Conservation (phyloP, 192 early-diverging fungal genomes). For the Backusella tuberculispora region DNA sequence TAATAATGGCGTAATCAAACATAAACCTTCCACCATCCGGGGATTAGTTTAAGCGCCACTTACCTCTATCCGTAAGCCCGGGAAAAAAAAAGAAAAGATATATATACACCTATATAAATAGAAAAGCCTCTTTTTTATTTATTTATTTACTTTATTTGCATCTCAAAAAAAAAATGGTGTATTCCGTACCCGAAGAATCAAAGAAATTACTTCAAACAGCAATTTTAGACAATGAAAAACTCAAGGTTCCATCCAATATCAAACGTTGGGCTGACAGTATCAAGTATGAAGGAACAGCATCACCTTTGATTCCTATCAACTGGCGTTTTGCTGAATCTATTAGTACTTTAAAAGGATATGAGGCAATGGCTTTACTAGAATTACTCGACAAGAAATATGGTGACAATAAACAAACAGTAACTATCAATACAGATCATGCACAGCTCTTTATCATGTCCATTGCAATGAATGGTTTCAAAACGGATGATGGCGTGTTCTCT, state of each 20-base stretch:
- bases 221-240: background rate
- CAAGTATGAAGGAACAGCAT: background rate
- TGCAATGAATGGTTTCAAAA: background rate
- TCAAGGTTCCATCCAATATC: background rate
- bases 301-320: constrained; percentile 19
- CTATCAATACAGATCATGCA: background rate
- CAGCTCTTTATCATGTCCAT: background rate
- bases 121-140: background rate
- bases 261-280: constrained; percentile 1
- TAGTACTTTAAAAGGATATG: constrained; percentile 13
- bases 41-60: no score
- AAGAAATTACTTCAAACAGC: background rate
- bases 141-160: background rate
- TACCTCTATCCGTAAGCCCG: no score
- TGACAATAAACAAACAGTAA: background rate
- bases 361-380: background rate
- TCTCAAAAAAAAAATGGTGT: background rate
- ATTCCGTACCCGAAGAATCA: background rate
- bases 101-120: background rate
- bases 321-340: constrained; percentile 24
- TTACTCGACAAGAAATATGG: constrained; percentile 14
- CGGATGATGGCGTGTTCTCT: background rate
- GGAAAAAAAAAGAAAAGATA: no score
- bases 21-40: no score
- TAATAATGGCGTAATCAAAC: no score